Percentiles rank a stretch among this genome's conserved stretches.
These are phyloP conservation scores for Termitomyces sp. DNA, from an alignment of 768 basidiomycete genomes.

Conservation along the genomic window DNA sequence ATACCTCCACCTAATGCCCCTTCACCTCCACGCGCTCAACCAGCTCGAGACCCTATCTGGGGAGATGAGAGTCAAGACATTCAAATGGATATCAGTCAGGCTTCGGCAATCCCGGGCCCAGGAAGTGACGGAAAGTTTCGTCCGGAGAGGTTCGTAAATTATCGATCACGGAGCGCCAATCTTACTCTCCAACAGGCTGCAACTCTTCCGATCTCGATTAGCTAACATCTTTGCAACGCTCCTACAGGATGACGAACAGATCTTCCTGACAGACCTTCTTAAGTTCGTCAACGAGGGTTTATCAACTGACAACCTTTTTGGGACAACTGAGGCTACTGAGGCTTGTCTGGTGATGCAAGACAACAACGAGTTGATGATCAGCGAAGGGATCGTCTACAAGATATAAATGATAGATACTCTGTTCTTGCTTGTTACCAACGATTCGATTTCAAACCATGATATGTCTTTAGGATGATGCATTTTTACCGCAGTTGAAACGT, in stretches of 20 bases:
- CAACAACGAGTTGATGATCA: constrained; percentile 82
- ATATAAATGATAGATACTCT: constrained; percentile 37
- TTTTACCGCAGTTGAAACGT: no score
- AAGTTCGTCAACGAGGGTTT: constrained; percentile 78
- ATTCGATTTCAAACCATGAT: constrained; percentile 6
- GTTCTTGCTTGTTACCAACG: not conserved
- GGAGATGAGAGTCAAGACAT: constrained; percentile 66
- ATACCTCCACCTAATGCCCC: constrained; percentile 32
- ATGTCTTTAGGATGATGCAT: not conserved
- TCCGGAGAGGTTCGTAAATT: constrained; percentile 56
- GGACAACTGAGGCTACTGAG: constrained; percentile 73
- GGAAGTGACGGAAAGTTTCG: constrained; percentile 40
- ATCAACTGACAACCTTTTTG: constrained; percentile 64
- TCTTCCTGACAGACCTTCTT: constrained; percentile 67
- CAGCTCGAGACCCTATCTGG: constrained; percentile 58
- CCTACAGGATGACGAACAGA: constrained; percentile 73
- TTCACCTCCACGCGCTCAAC: constrained; percentile 23
- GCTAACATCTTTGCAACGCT: constrained; percentile 65
- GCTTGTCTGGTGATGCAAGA: constrained; percentile 76
- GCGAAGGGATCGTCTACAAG: constrained; percentile 84
- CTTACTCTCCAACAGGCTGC: constrained; percentile 43
- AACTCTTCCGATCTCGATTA: constrained; percentile 77
- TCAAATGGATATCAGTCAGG: constrained; percentile 52
- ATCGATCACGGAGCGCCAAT: constrained; percentile 4
- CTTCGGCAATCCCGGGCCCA: constrained; percentile 29